These are phyloP conservation scores for Malassezia globosa DNA, from an alignment of 1,284 basidiomycete genomes.

Conservation along the genomic window DNA sequence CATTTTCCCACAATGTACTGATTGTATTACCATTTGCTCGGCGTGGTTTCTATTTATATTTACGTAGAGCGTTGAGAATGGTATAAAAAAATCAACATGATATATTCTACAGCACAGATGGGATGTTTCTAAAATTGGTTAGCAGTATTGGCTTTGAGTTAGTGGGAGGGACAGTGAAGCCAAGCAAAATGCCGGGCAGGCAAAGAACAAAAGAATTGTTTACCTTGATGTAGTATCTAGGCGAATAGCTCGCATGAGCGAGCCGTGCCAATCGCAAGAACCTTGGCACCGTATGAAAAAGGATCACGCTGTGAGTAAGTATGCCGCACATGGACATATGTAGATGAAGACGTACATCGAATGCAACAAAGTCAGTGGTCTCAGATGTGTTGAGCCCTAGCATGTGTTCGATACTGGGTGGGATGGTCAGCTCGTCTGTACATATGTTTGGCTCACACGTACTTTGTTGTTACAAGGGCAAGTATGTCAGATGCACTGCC, in stretches of 20 bases:
- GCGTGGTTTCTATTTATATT: too few species aligned
- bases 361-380: slow-evolving; percentile 57
- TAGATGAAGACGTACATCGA: slow-evolving; percentile 26
- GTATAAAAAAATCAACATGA: background rate
- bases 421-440: slow-evolving; percentile 55
- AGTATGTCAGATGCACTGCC: background rate
- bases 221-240: background rate
- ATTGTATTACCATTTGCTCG: too few species aligned
- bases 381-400: slow-evolving; percentile 51
- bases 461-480: slow-evolving; percentile 49
- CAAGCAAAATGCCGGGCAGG: slow-evolving; percentile 3
- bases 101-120: background rate
- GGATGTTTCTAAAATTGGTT: too few species aligned
- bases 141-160: too few species aligned
- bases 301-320: slow-evolving; percentile 32
- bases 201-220: slow-evolving; percentile 2
- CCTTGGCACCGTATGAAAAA: slow-evolving; percentile 57
- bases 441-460: slow-evolving; percentile 58
- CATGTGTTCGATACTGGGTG: slow-evolving; percentile 56
- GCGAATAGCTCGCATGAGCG: slow-evolving; percentile 21
- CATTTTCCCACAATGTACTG: too few species aligned
- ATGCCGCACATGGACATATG: too few species aligned
- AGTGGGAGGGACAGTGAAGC: too few species aligned
- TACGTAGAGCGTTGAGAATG: background rate
- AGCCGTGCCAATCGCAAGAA: slow-evolving; percentile 51